A percentile compares a stretch with the other conserved stretches of the same genome.
These are phyloP conservation scores for Lachnellula willkommii DNA, from an alignment of 2,329 filamentous ascomycete genomes.

Conservation along the genomic window DNA sequence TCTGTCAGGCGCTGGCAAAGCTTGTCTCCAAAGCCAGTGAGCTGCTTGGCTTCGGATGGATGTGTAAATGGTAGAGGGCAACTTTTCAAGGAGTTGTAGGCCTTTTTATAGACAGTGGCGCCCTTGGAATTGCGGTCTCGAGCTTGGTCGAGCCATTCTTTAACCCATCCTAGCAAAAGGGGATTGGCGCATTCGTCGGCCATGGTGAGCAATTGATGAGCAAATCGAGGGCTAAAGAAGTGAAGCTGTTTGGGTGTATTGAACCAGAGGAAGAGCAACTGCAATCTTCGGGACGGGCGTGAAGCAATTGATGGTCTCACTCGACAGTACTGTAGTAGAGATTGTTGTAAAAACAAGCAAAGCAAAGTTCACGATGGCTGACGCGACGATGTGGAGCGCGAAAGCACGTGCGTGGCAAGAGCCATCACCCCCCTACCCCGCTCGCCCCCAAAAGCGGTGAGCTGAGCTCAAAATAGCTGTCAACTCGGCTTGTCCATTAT, in stretches of 20 bases:
- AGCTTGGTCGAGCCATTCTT: constrained; percentile 70
- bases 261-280: not conserved
- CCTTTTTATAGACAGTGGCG: constrained; percentile 65
- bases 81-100: constrained; percentile 69
- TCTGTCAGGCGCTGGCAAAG: constrained; percentile 65
- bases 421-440: not conserved
- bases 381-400: constrained; percentile 1
- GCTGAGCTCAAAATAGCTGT: not conserved
- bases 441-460: constrained; percentile 5
- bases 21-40: constrained; percentile 70
- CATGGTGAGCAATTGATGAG: constrained; percentile 8
- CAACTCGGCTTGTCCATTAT: not conserved
- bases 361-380: not conserved
- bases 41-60: constrained; percentile 64
- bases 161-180: constrained; percentile 65
- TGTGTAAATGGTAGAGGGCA: constrained; percentile 62
- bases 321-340: not conserved
- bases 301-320: not conserved
- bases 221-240: not conserved
- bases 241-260: not conserved
- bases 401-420: not conserved
- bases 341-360: not conserved
- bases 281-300: not conserved
- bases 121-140: constrained; percentile 66
- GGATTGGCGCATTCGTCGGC: constrained; percentile 48